phyloP scores from a whole-genome alignment of 164 flowering plant species.

The Cinnamomum chago region DNA sequence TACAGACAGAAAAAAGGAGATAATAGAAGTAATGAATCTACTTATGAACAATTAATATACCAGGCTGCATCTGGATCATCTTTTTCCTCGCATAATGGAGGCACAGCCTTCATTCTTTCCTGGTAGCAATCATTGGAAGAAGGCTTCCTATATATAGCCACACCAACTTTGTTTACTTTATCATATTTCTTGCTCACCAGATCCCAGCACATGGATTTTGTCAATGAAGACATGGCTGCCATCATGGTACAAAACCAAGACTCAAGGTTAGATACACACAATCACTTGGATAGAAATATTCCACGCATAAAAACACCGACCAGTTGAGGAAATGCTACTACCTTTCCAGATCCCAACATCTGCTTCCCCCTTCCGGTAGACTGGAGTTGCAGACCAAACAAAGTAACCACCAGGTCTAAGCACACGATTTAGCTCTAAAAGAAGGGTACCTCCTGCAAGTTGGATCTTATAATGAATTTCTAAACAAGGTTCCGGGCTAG shows the following conservation, averaged over 20 bases:
- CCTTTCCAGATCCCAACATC: constrained; percentile 77
- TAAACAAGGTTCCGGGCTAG: background rate
- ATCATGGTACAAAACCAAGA: constrained; percentile 14
- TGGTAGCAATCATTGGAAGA: constrained; percentile 78
- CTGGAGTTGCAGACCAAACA: constrained; percentile 91
- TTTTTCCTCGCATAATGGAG: constrained; percentile 64
- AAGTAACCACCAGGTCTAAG: constrained; percentile 84
- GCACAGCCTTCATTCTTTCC: constrained; percentile 53
- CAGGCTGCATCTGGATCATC: constrained; percentile 97
- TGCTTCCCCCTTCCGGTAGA: constrained; percentile 48
- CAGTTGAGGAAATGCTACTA: constrained; percentile 7
- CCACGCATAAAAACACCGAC: background rate
- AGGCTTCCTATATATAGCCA: constrained; percentile 77
- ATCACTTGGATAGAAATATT: background rate
- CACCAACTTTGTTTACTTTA: constrained; percentile 56
- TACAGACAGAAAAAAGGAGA: too few species aligned
- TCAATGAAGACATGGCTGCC: constrained; percentile 77
- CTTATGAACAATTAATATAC: constrained; percentile 23
- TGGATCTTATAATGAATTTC: background rate
- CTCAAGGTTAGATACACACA: background rate
- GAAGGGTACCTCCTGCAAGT: constrained; percentile 73
- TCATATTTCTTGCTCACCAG: constrained; percentile 55
- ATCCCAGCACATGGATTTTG: constrained; percentile 92
- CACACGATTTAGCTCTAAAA: constrained; percentile 71
- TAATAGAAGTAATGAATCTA: background rate